Percentiles rank a stretch among this genome's conserved stretches.
Evolutionary conservation across 2,329 filamentous ascomycete genomes (phyloP).

Genomic region (Penicillium expansum): DNA sequence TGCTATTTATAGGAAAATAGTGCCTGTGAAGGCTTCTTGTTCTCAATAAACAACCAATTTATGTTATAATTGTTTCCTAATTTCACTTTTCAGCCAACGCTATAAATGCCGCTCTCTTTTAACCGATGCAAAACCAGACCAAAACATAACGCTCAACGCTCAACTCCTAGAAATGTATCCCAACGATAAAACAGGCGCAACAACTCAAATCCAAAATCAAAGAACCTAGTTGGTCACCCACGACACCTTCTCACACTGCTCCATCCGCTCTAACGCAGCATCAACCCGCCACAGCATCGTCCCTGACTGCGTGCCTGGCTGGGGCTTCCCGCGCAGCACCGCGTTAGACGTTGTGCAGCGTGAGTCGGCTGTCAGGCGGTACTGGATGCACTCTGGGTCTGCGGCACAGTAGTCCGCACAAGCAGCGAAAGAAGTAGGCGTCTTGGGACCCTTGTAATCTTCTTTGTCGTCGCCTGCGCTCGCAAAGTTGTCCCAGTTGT

Average conservation of each 20-base stretch:
- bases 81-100: neutral
- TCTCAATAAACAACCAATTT: neutral
- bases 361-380: constrained; percentile 12
- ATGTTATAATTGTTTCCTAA: neutral
- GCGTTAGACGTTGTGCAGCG: constrained; percentile 16
- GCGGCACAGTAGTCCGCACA: constrained; percentile 23
- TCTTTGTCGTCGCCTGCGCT: constrained; percentile 2
- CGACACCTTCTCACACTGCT: constrained; percentile 9
- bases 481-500: constrained; percentile 23
- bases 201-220: neutral
- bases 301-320: constrained; percentile 14
- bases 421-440: constrained; percentile 10
- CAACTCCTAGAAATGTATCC: neutral
- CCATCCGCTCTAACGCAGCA: constrained; percentile 10
- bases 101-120: neutral
- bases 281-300: constrained; percentile 26
- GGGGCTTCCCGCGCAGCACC: constrained; percentile 16
- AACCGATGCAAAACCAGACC: neutral
- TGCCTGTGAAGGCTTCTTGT: no score
- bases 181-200: neutral
- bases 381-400: constrained; percentile 17
- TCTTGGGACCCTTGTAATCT: constrained; percentile 5
- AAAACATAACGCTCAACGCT: neutral
- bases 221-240: constrained; percentile 11
- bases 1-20: no score